Conservation (phyloP, 805 yeast genomes). For the Jamesozyma rosinii region DNA sequence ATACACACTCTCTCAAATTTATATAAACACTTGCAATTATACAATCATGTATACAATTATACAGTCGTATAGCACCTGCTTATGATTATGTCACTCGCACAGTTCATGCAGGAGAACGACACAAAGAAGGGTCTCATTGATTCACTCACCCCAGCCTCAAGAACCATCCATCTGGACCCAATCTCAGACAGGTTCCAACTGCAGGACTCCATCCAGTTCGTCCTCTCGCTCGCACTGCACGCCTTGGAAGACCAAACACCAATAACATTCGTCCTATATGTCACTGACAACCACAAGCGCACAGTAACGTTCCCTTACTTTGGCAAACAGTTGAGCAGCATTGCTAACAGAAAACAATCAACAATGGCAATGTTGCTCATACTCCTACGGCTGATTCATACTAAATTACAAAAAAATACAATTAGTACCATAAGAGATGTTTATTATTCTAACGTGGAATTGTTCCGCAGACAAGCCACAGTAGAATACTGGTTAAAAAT, state of each 20-base stretch:
- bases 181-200: not conserved
- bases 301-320: constrained; percentile 9
- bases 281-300: constrained; percentile 1
- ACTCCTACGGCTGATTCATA: constrained; percentile 12
- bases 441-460: constrained; percentile 50
- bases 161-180: constrained; percentile 9
- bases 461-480: constrained; percentile 39
- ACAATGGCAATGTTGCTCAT: constrained; percentile 13
- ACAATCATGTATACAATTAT: too few relatives aligned
- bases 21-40: too few relatives aligned
- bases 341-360: not conserved
- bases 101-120: constrained; percentile 5
- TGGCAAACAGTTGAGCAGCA: constrained; percentile 1
- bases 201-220: constrained; percentile 6
- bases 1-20: too few relatives aligned
- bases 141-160: constrained; percentile 11
- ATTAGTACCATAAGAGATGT: constrained; percentile 40
- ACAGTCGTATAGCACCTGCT: too few relatives aligned
- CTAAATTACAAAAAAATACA: constrained; percentile 2
- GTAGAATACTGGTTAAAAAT: constrained; percentile 36
- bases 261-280: not conserved
- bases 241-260: constrained; percentile 18
- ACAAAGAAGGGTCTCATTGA: constrained; percentile 9
- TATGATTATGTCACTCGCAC: constrained; percentile 4
- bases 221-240: constrained; percentile 13